Evolutionary conservation across 495 filamentous ascomycete genomes (phyloP), one percentile per base, ranked within the genome.

Genomic region (Neurospora sublineolata): DNA sequence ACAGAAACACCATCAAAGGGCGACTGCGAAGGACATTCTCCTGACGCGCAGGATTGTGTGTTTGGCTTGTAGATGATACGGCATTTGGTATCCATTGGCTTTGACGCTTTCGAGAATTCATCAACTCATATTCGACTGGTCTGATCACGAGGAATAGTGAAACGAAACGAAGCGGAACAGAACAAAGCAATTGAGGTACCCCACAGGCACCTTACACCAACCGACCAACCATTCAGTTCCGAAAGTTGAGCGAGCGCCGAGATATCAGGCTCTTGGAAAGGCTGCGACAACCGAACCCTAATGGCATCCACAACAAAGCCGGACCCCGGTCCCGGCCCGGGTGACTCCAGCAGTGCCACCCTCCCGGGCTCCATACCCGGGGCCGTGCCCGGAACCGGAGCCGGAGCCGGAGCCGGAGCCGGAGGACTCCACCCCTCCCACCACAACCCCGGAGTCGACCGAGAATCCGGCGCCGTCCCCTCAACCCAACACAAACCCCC

Each of bases 341-440:
- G 20, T 23, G 46, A 58, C 46, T 52, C 44, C 44, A 58, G 46
- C 20, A 58, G 11, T 58, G 27, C 27, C 46, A 58, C 46, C 11
- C 46, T 58, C 20, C 46, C 46, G 46, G 46, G 46, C 6, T 27
- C 10, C 46, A 58, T 58, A 1, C 46, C 46, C 52, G 52, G 44
- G 3, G 3, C 44, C n/a, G n/a, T 3, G 20, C n/a, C 44, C n/a
- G 37, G 6, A 41, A 16, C 73, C 71, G 40, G 71, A 69, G 67
- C 73, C 75, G 42, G 75, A 69, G 27, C 73, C 75, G 42, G 75
- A 69, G 27, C 33, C 33, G 33, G 33, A 33, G 33, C 75, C 79
- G 37, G 70, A 71, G 37, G 69, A 72, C n/a, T 40, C 52, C 16
- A 73, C 77, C 12, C 40, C 69, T 7, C 67, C 76, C 23, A 72